phyloP scores from a whole-genome alignment of 1,284 basidiomycete species.

The Ceratobasidium sp. region DNA sequence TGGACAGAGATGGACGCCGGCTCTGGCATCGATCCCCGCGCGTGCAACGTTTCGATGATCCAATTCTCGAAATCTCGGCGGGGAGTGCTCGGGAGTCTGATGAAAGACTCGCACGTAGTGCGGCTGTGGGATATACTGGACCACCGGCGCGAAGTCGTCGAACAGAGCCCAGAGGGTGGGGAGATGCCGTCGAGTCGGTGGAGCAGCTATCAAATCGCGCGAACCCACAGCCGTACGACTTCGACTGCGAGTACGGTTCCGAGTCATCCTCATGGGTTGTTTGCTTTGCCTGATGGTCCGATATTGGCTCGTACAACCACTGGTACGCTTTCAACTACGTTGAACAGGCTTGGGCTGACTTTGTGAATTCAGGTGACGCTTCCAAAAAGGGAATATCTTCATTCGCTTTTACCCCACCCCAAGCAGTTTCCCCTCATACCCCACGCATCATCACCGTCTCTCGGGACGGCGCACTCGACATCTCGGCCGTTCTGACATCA shows the following conservation, averaged over 20 bases:
- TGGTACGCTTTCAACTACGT: not conserved
- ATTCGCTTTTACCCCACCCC: constrained; percentile 45
- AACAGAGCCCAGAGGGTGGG: constrained; percentile 7
- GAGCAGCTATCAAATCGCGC: constrained; percentile 34
- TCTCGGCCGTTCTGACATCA: constrained; percentile 35
- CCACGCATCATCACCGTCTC: constrained; percentile 45
- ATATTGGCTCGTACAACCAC: constrained; percentile 33
- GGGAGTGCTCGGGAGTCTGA: constrained; percentile 73
- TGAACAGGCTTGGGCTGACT: not conserved
- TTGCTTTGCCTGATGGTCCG: constrained; percentile 22
- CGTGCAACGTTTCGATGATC: constrained; percentile 59
- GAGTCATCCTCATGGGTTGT: constrained; percentile 23
- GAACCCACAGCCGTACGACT: constrained; percentile 21
- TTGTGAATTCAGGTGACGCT: not conserved
- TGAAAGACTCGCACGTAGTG: constrained; percentile 70
- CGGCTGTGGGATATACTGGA: constrained; percentile 75
- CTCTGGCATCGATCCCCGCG: constrained; percentile 67
- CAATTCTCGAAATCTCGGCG: constrained; percentile 75
- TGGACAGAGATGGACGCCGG: constrained; percentile 79
- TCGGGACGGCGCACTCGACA: constrained; percentile 46
- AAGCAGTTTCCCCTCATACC: constrained; percentile 4
- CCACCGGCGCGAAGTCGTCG: constrained; percentile 44
- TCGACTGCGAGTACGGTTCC: constrained; percentile 24
- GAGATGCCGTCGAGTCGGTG: constrained; percentile 29
- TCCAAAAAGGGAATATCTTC: constrained; percentile 30